phyloP scores from a whole-genome alignment of 1,284 basidiomycete species.

The Sanghuangporus baumii region DNA sequence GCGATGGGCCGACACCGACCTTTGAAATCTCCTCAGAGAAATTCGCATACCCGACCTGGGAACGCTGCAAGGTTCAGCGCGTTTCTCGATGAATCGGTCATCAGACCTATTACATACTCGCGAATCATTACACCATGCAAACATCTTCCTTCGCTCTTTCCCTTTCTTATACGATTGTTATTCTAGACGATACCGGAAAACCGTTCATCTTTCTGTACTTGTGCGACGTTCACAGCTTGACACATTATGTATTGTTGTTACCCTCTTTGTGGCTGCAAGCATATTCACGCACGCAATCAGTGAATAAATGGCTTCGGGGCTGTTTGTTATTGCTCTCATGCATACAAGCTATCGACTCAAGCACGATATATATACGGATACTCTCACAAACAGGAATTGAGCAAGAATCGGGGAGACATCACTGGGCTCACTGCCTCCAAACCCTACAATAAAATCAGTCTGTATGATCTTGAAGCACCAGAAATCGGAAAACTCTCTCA shows the following conservation, averaged over 20 bases:
- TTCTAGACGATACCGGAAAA: neutral
- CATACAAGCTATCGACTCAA: too few species aligned
- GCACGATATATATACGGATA: too few species aligned
- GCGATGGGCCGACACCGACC: constrained; percentile 22
- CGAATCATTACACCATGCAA: neutral
- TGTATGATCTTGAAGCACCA: neutral
- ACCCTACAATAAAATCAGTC: neutral
- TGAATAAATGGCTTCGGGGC: too few species aligned
- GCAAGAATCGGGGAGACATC: neutral
- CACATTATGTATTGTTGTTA: neutral
- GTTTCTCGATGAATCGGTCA: neutral
- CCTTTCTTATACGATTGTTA: neutral
- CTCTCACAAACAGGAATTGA: neutral
- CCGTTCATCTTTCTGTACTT: neutral
- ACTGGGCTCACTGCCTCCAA: neutral
- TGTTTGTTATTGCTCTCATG: too few species aligned
- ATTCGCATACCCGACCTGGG: constrained; percentile 53
- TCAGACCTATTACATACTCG: neutral
- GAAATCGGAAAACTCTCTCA: constrained; percentile 26
- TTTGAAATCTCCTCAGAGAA: constrained; percentile 40
- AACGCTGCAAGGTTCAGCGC: constrained; percentile 48
- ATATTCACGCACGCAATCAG: neutral
- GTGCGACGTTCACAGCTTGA: neutral
- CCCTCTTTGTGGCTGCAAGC: neutral
- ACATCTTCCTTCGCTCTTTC: neutral